Base-by-base conservation (phyloP, 805 yeast genomes). In the Wickerhamiella lipophila region DNA sequence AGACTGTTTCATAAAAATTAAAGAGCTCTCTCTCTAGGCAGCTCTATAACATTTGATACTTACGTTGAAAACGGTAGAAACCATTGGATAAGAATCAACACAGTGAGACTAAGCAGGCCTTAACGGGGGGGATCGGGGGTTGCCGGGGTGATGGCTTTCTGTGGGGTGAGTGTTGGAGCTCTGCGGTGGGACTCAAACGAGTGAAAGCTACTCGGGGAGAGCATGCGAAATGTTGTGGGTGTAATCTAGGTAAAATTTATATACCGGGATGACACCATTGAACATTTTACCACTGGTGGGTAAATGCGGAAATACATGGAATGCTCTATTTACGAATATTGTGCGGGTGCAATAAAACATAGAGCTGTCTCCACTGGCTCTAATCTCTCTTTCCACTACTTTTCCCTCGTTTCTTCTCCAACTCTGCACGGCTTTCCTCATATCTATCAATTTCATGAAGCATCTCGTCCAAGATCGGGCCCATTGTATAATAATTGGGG, bases 21-120 rank as follows among this genome's bases (percentile, higher is more conserved):
- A 21, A 21, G 19, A 22, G 42, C 25, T 3, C 26, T n/a, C 18
- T 34, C 9, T 4, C 15, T 19, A 12, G 26, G 25, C 26, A 7
- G 46, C 23, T 21, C 15, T 11, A 13, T 6, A 13, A 9, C 29
- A 12, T 30, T 23, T 8, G 21, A 49, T 46, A 49, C 52, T 38
- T 49, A 57, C 61, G 60, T 58, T 58, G 55, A 51, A 55, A 46
- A 55, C 47, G 16, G 59, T 51, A 50, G 57, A 56, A 36, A 42
- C 55, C 54, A 44, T 49, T 43, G 50, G 51, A 46, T 42, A 45
- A 34, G 26, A 34, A 32, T 40, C 30, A 40, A 40, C 18, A 40
- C 16, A 6, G 30, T 6, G 16, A 23, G 30, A 40, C 43, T 40
- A 40, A 40, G 43, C 43, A 40, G 42, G 42, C 11, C 15, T 32